A percentile compares a stretch with the other conserved stretches of the same genome.
Evolutionary conservation across 192 early-diverging fungal genomes (phyloP).

Genomic region (Oehlia diaphana): DNA sequence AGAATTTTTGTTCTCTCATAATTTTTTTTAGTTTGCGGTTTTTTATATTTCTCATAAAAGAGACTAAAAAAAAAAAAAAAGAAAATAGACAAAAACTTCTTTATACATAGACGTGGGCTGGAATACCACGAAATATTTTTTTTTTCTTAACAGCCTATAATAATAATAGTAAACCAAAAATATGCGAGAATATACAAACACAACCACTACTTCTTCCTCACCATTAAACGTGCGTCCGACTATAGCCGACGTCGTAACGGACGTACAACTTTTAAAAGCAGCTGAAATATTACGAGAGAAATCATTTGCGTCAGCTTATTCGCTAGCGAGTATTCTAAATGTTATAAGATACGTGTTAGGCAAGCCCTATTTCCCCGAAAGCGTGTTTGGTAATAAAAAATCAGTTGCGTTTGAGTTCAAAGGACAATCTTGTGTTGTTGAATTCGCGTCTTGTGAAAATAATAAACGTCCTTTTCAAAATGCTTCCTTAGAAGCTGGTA

Average conservation of each 20-base stretch:
- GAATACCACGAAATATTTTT: conserved; percentile 11
- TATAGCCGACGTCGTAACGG: conserved; percentile 24
- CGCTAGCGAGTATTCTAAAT: conserved; percentile 16
- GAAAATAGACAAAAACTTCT: conserved; percentile 12
- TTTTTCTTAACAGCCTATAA: conserved; percentile 2
- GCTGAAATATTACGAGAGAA: conserved; percentile 24
- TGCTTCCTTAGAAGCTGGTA: not conserved
- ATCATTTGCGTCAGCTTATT: conserved; percentile 12
- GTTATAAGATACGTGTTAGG: conserved; percentile 13
- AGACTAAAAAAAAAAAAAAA: conserved; percentile 13
- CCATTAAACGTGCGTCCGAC: conserved; percentile 14
- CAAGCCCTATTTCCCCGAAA: conserved; percentile 28
- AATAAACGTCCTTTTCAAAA: not conserved
- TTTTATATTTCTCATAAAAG: not conserved
- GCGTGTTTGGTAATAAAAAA: conserved; percentile 22
- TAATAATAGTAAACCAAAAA: not conserved
- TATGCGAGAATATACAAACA: conserved; percentile 4
- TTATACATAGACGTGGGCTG: conserved; percentile 14
- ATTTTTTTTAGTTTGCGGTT: conserved; percentile 12
- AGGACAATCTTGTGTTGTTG: conserved; percentile 18
- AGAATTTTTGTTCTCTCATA: conserved; percentile 14
- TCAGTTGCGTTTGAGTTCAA: conserved; percentile 16
- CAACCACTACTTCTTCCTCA: not conserved
- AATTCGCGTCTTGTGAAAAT: conserved; percentile 17
- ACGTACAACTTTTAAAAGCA: conserved; percentile 22